Evolutionary conservation across 169 alveolate genomes (phyloP), one percentile per base, ranked within the genome.

Genomic region (Theileria luwenshuni): DNA sequence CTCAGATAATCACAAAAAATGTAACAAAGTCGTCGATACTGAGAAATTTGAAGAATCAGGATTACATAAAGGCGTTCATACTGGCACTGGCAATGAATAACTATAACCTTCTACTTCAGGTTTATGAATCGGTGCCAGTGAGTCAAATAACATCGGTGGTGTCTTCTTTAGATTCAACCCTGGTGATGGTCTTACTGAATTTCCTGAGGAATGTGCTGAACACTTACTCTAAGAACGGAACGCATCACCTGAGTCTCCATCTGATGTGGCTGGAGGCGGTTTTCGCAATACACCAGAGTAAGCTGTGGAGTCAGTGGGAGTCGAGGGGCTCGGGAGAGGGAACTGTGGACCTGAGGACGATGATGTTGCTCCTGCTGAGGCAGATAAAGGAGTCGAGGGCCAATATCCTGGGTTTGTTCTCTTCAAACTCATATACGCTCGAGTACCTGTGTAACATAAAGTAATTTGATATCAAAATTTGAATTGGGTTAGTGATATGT

Each of bases 11-110:
- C 42, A 91, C 95, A 15, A 85, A 91, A 61, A 88, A 90, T 41
- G 95, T 91, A 33, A 91, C 86, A 74, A 47, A 77, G 13, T 69
- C 69, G 0, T 84, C 90, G 64, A 86, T 91, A 25, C 69, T 83
- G 30, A 21, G 48, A 13, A 68, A 90, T 6, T 61, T 91, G 35
- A 77, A 80, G 67, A 69, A 74, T n/a, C 79, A 83, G 13, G 94
- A 91, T 38, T 84, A 80, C 68, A 60, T 64, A 28, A 68, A 79
- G 54, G 92, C 94, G 3, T 86, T 91, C 64, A 85, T 91, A 23
- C 62, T 91, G 54, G 85, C 93, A 27, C 72, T 91, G 35, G 95
- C 95, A 13, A 69, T 91, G 81, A 91, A 91, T 72, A 79, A 90
- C 72, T 90, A 85, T 58, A 85, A 90, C 35, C 73, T 86, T 58